Evolutionary conservation across 2,329 filamentous ascomycete species (phyloP).

Genomic region (Catunica adiposa): DNA sequence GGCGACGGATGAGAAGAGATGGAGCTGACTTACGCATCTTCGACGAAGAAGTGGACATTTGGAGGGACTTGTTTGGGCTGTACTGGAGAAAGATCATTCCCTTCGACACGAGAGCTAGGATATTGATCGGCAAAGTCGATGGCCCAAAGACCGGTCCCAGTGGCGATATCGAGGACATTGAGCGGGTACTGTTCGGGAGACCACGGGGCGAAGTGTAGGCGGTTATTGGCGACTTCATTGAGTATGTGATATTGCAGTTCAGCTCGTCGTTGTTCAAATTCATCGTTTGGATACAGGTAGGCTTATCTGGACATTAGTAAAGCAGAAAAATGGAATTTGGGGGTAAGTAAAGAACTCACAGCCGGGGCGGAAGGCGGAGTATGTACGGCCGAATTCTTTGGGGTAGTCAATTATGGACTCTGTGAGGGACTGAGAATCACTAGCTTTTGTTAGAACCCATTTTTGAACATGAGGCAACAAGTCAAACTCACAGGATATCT

Average conservation of each 20-base stretch:
- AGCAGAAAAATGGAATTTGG: not conserved
- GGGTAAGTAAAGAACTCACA: conserved; percentile 22
- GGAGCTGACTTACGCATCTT: conserved; percentile 35
- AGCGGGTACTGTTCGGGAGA: conserved; percentile 22
- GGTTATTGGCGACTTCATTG: conserved; percentile 24
- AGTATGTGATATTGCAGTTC: conserved; percentile 25
- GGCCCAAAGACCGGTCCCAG: conserved; percentile 40
- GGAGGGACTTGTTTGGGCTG: conserved; percentile 49
- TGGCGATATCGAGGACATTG: conserved; percentile 28
- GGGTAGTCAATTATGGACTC: conserved; percentile 28
- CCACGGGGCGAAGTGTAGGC: conserved; percentile 29
- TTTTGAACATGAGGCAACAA: no score
- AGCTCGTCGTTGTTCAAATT: conserved; percentile 26
- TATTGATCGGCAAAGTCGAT: conserved; percentile 50
- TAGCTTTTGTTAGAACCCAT: not conserved
- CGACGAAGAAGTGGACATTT: conserved; percentile 59
- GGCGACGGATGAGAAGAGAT: not conserved
- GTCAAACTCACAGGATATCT: not conserved
- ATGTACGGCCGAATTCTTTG: conserved; percentile 29
- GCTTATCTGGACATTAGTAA: conserved; percentile 21
- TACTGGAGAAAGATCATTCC: conserved; percentile 51
- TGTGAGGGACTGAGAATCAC: conserved; percentile 24
- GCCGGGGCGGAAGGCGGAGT: conserved; percentile 31
- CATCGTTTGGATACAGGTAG: conserved; percentile 31
- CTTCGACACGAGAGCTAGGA: conserved; percentile 40